phyloP scores from a whole-genome alignment of 192 early-diverging fungal genomes.

The Coemansia sp. region DNA sequence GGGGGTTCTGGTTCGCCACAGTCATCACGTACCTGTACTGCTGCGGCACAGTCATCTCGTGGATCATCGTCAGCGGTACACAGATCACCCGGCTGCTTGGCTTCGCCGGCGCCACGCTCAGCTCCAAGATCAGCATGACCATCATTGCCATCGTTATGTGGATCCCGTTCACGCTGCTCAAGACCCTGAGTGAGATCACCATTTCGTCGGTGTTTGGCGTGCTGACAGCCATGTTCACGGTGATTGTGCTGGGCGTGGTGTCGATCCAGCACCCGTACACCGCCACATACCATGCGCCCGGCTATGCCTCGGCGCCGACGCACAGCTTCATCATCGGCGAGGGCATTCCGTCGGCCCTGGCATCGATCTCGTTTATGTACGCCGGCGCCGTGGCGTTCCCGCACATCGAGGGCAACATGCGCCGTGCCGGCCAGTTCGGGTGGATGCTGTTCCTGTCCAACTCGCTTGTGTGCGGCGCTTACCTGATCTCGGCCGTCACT shows the following conservation, averaged over 20 bases:
- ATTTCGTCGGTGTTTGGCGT: slow-evolving; percentile 75
- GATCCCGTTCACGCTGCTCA: slow-evolving; percentile 77
- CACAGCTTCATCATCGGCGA: slow-evolving; percentile 62
- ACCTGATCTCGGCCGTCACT: slow-evolving; percentile 65
- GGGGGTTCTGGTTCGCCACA: slow-evolving; percentile 63
- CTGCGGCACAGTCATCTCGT: slow-evolving; percentile 69
- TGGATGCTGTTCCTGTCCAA: slow-evolving; percentile 65
- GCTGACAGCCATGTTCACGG: slow-evolving; percentile 62
- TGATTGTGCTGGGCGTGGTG: slow-evolving; percentile 52
- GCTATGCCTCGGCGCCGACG: slow-evolving; percentile 23
- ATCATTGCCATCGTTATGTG: slow-evolving; percentile 65
- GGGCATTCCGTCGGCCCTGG: slow-evolving; percentile 74
- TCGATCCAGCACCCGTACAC: slow-evolving; percentile 46
- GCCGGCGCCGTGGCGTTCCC: slow-evolving; percentile 83
- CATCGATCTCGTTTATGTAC: slow-evolving; percentile 80
- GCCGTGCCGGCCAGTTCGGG: slow-evolving; percentile 65
- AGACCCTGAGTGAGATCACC: slow-evolving; percentile 78
- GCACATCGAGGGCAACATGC: slow-evolving; percentile 82
- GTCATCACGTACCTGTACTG: slow-evolving; percentile 58
- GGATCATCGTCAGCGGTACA: slow-evolving; percentile 75
- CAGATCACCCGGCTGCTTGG: slow-evolving; percentile 63
- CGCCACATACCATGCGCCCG: slow-evolving; percentile 37
- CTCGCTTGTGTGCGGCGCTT: slow-evolving; percentile 66
- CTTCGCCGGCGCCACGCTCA: slow-evolving; percentile 42
- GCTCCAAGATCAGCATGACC: slow-evolving; percentile 61